These are phyloP conservation scores for Phylloporus sp. DNA, from an alignment of 768 basidiomycete species.

Conservation along the genomic window DNA sequence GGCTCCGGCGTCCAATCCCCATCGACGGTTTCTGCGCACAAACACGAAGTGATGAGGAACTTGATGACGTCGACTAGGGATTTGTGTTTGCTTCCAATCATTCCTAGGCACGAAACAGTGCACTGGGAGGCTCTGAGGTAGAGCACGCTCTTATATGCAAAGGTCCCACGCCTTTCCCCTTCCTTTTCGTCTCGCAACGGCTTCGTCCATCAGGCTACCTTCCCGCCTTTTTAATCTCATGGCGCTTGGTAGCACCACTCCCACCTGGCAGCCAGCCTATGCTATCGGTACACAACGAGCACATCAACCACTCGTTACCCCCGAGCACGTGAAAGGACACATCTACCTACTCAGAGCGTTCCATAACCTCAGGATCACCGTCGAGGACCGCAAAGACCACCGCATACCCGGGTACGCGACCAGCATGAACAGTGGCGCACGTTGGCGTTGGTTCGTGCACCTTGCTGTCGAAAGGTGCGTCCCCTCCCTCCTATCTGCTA, in stretches of 20 bases:
- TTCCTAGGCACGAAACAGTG: conserved; percentile 1
- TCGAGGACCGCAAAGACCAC: conserved; percentile 28
- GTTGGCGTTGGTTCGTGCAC: conserved; percentile 39
- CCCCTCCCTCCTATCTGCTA: too few relatives aligned
- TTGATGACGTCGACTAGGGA: not conserved
- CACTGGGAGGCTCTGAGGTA: conserved; percentile 3
- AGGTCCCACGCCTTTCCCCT: conserved; percentile 7
- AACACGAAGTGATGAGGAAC: too few relatives aligned
- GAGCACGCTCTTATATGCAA: conserved; percentile 7
- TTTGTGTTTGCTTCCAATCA: not conserved
- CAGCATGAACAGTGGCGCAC: conserved; percentile 23
- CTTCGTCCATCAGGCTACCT: not conserved
- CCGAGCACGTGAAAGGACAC: conserved; percentile 32
- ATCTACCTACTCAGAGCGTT: conserved; percentile 33
- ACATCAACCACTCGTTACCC: conserved; percentile 27
- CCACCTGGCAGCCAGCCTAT: conserved; percentile 6
- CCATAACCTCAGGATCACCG: conserved; percentile 22
- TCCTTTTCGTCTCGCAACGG: not conserved
- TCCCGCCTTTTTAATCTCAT: not conserved
- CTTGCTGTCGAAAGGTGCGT: conserved; percentile 36
- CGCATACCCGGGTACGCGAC: conserved; percentile 24
- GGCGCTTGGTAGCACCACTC: not conserved
- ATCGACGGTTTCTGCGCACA: too few relatives aligned
- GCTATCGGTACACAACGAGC: conserved; percentile 17
- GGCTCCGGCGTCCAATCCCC: too few relatives aligned